Conservation (phyloP, 257 asterid species). For the Mitragyna speciosa region DNA sequence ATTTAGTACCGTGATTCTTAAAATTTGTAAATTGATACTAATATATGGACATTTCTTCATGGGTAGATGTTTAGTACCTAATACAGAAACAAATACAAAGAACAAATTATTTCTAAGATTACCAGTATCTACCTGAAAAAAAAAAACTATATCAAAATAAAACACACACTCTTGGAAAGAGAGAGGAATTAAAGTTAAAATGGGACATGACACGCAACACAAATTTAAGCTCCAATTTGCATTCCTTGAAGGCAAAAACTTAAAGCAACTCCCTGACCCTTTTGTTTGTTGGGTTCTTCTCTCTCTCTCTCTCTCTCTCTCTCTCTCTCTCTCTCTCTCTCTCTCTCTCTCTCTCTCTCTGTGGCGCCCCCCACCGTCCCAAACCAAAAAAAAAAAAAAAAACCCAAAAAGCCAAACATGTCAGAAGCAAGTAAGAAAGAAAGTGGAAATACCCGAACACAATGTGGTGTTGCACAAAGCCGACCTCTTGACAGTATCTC, state of each 20-base stretch:
- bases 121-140: neutral
- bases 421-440: conserved; percentile 8
- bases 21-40: neutral
- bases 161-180: neutral
- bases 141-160: neutral
- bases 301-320: too few relatives aligned
- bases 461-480: conserved; percentile 96
- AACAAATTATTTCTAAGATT: neutral
- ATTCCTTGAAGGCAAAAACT: neutral
- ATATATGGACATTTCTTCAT: neutral
- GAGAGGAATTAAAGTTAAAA: neutral
- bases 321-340: too few relatives aligned
- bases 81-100: neutral
- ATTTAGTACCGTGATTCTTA: neutral
- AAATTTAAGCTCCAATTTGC: neutral
- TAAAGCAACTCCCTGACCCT: neutral
- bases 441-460: conserved; percentile 62
- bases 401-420: too few relatives aligned
- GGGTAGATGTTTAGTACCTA: neutral
- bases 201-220: neutral
- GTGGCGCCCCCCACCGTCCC: too few relatives aligned
- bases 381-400: too few relatives aligned
- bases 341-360: too few relatives aligned
- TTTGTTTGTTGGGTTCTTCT: too few relatives aligned
- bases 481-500: conserved; percentile 83